Base-by-base conservation (phyloP, 116 monocot genomes). In the Iris pallida region DNA sequence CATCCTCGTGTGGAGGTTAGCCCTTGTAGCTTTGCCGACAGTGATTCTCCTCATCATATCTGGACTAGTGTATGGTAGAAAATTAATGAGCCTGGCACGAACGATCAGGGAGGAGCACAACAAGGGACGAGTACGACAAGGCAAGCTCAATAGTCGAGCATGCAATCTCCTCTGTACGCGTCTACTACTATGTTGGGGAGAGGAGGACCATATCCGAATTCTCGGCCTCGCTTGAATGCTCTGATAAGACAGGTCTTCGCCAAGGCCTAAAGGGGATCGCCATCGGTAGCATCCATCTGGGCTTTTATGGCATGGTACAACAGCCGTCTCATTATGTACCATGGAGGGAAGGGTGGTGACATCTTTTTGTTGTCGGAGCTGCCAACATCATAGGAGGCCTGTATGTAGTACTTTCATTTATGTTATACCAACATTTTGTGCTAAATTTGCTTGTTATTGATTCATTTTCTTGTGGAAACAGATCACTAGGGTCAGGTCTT, bases 201-300 rank as follows among this genome's bases (percentile, higher is more conserved):
- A 54, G 6, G 11, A 63, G 45, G 53, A 90, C 86, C n/a, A 76
- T 85, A 74, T 53, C 68, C 40, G 66, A 69, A 44, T 93, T 82
- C 78, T 93, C 93, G 4, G 30, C 66, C 14, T 86, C 93, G 12
- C 76, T 93, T 6, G 73, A 93, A 6, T 63, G 78, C 63, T 74
- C 90, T 0, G 73, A 87, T 40, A 72, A 54, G 69, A 78, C 87
- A 0, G 90, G 90, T 4, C 40, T 93, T 53, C 69, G 68, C 20
- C 90, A 87, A 60, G 93, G 87, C 2, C 52, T 94, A 8, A 94
- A 94, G 73, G 94, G 94, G 4, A 7, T 94, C 11, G 94, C 90
- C 47, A 73, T 94, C 5, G 94, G 94, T 1, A 88, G 88, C 74
- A 94, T 66, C 94, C 41, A 88, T 94, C 14, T 94, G 90, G 85